Evolutionary conservation across 345 rosid genomes (phyloP).

Genomic region (Salix arbutifolia): DNA sequence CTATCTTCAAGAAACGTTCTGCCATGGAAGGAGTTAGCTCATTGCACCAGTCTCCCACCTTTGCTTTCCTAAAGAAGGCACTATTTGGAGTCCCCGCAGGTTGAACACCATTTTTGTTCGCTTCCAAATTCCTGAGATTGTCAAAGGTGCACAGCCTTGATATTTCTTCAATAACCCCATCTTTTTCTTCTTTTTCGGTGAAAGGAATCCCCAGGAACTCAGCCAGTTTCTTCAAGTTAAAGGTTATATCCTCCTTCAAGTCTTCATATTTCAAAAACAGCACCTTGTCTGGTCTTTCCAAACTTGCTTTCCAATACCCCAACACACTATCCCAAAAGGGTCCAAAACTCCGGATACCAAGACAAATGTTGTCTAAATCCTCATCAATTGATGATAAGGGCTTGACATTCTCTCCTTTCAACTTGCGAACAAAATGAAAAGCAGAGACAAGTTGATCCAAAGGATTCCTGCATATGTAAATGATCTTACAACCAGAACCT

Average conservation of each 20-base stretch:
- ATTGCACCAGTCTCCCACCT: constrained; percentile 15
- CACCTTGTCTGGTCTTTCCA: constrained; percentile 21
- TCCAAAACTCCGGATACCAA: constrained; percentile 23
- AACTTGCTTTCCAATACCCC: constrained; percentile 33
- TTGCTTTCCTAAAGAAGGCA: constrained; percentile 14
- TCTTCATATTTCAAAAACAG: constrained; percentile 36
- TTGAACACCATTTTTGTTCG: too few relatives aligned
- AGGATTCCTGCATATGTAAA: constrained; percentile 27
- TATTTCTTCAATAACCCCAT: constrained; percentile 3
- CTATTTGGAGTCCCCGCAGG: background rate
- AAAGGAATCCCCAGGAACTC: constrained; percentile 9
- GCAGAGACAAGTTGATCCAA: too few relatives aligned
- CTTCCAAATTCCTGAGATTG: constrained; percentile 10
- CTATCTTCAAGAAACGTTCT: constrained; percentile 4
- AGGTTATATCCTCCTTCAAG: constrained; percentile 21
- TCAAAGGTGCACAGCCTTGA: constrained; percentile 18
- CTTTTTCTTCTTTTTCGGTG: constrained; percentile 11
- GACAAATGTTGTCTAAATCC: too few relatives aligned
- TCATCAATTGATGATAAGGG: too few relatives aligned
- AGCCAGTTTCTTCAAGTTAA: constrained; percentile 19
- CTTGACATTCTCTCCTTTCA: too few relatives aligned
- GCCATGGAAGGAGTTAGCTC: constrained; percentile 18
- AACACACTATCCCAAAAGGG: constrained; percentile 38
- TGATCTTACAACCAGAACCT: constrained; percentile 5
- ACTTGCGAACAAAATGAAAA: too few relatives aligned